Evolutionary conservation across 148 eudicot species (phyloP).

Genomic region (Beta vulgaris): DNA sequence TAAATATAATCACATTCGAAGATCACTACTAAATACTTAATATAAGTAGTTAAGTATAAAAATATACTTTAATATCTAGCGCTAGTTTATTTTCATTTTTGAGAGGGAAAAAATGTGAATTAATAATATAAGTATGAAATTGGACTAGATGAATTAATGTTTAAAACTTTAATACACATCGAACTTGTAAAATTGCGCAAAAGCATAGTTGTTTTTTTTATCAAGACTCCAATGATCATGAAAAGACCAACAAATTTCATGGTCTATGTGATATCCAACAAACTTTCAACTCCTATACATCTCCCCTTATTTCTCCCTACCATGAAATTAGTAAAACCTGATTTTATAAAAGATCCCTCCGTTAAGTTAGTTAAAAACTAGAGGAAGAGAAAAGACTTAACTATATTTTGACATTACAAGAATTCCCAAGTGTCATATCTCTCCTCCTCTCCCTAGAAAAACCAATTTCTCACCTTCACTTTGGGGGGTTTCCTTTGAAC

Average conservation of each 20-base stretch:
- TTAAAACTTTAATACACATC: too few relatives aligned
- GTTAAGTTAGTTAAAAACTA: slow-evolving; percentile 12
- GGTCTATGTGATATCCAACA: background rate
- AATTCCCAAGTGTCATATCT: slow-evolving; percentile 23
- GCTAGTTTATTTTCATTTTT: too few relatives aligned
- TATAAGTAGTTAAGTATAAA: too few relatives aligned
- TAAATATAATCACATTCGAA: too few relatives aligned
- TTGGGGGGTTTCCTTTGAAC: slow-evolving; percentile 37
- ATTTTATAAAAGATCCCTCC: slow-evolving; percentile 5
- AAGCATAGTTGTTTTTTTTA: background rate
- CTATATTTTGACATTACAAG: slow-evolving; percentile 29
- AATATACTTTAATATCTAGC: too few relatives aligned
- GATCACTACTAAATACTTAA: too few relatives aligned
- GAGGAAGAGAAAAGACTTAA: slow-evolving; percentile 17
- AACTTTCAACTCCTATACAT: background rate
- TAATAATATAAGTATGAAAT: too few relatives aligned
- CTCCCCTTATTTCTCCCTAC: slow-evolving; percentile 21
- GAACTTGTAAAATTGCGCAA: background rate
- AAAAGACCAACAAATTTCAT: background rate
- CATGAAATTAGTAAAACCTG: slow-evolving; percentile 7
- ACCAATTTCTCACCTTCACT: slow-evolving; percentile 23
- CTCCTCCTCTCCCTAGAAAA: slow-evolving; percentile 18
- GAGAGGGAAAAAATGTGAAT: too few relatives aligned
- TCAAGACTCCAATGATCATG: background rate
- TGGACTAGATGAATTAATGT: too few relatives aligned